Evolutionary conservation across 2,329 filamentous ascomycete genomes (phyloP).

Genomic region (Monosporascus sp.): DNA sequence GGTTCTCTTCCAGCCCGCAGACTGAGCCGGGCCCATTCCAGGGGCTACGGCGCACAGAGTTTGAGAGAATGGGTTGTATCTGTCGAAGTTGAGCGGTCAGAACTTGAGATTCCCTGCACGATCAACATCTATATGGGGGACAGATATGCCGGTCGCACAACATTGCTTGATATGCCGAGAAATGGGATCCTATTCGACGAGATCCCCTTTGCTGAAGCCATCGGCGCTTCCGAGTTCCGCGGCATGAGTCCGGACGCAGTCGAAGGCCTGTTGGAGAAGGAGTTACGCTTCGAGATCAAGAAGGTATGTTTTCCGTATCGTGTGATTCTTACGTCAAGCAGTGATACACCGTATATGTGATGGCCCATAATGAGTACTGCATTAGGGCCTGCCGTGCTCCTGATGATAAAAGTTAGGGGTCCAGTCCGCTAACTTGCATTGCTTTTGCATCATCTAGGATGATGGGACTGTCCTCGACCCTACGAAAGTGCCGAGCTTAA

Average conservation of each 20-base stretch:
- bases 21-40: not conserved
- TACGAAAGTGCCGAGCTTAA: slow-evolving; percentile 7
- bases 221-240: slow-evolving; percentile 3
- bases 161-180: slow-evolving; percentile 32
- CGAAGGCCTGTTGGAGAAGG: slow-evolving; percentile 6
- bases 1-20: slow-evolving; percentile 3
- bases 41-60: not conserved
- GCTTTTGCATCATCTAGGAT: slow-evolving; percentile 3
- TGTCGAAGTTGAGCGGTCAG: slow-evolving; percentile 30
- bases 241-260: not conserved
- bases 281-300: slow-evolving; percentile 10
- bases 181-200: slow-evolving; percentile 26
- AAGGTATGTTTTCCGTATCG: slow-evolving; percentile 10
- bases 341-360: not conserved
- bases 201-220: slow-evolving; percentile 22
- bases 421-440: not conserved
- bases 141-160: slow-evolving; percentile 25
- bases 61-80: slow-evolving; percentile 29
- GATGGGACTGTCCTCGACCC: slow-evolving; percentile 8
- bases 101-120: slow-evolving; percentile 31
- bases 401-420: slow-evolving; percentile 1
- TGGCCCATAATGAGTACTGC: not conserved
- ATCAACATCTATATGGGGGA: slow-evolving; percentile 29
- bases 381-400: not conserved
- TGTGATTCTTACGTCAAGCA: not conserved